Base-by-base conservation (phyloP, 2,329 filamentous ascomycete species). In the Shiraia sp. region DNA sequence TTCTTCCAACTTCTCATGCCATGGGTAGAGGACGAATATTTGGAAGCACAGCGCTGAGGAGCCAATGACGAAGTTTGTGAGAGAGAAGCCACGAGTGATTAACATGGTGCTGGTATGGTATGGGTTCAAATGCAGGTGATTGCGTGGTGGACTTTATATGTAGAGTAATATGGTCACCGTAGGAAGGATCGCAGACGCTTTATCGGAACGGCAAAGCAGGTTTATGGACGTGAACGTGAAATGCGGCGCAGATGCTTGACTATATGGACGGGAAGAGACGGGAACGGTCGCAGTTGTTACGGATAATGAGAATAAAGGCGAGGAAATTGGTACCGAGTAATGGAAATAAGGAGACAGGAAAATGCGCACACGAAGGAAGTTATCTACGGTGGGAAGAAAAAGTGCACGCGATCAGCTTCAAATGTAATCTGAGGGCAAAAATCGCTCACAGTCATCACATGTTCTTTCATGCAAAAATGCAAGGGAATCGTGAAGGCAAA, bases 1-100 rank as follows among this genome's bases (percentile, higher is more conserved):
- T 14, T 78, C 75, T 49, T 86, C 80, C 6, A 87, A 71, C 59
- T 84, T 73, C 56, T 85, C 77, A 66, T 87, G 83, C 83, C 83
- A 87, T 1, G 84, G 84, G 65, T 87, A 87, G 9, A 87, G 73
- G 27, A 87, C 84, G 53, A 81, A 83, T 35, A 86, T 81, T 67
- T 87, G 83, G 65, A 87, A 87, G 25, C 73, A 74, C 24, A 87
- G 74, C 0, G 84, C 84, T 3, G 82, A 85, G 22, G 76, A 77
- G 38, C 82, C 84, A 46, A 87, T 80, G 49, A 78, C 60, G 59
- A 87, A 87, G 71, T 87, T 85, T 47, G 80, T 83, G 47, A 84
- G 53, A 9, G 81, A 83, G 49, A 85, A 73, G 14, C 71, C 65
- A 45, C 76, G 75, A 1, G 76, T 75, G 42, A 79, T 68, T 15